Base-by-base conservation (phyloP, 257 asterid genomes). In the Fraxinus cuspidata region DNA sequence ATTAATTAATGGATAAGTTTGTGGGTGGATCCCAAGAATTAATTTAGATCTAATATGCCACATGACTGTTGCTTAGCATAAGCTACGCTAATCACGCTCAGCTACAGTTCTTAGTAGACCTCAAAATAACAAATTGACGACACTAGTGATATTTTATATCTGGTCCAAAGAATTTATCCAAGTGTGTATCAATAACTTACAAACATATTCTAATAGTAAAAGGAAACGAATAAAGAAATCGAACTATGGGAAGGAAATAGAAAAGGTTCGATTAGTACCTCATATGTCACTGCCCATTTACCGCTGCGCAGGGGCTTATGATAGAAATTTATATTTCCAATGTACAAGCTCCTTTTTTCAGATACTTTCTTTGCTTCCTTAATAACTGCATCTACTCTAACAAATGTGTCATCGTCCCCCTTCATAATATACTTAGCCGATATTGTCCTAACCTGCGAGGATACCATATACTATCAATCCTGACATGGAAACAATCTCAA, bases 341-440 rank as follows among this genome's bases (percentile, higher is more conserved):
- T 85, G 58, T 92, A 94, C 66, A 92, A 84, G 86, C 97, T 90
- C 80, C 75, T 87, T 60, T 77, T 74, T 18, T 82, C 83, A 0
- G 91, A 89, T 37, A 88, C 85, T 82, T 86, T 88, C 77, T 87
- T 85, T 3, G 95, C 94, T 86, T 94, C 96, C 66, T 83, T 77
- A 40, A 91, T 78, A 79, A 94, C 88, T 18, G 92, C 96, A 9
- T 92, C 97, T 5, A 94, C 91, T 83, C 96, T 94, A 79, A 94
- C 97, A 84, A 88, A 94, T 7, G 97, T 92, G 79, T 94, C 98
- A 40, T 94, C 98, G 31, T 94, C 98, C 29, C 97, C 93, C 90
- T 94, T 94, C 98, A 94, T 92, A 25, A 94, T 85, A 80, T 91
- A 84, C 80, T 90, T 87, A 0, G 98, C 97, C 44, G 92, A 83